A percentile compares a stretch with the other conserved stretches of the same genome.
Conservation (phyloP, 805 yeast genomes). For the Lachancea thermotolerans region DNA sequence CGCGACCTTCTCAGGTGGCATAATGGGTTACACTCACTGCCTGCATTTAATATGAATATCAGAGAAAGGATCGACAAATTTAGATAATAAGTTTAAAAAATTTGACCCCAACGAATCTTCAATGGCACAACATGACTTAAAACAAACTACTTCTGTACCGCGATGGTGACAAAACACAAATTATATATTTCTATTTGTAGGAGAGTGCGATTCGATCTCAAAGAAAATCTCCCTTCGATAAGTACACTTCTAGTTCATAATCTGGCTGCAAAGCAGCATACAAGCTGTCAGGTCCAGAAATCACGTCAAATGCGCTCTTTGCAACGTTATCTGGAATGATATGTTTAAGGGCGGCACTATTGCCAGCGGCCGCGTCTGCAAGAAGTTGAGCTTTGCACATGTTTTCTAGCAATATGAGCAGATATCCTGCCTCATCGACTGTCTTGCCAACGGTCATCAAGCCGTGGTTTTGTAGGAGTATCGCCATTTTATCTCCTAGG, state of each 20-base stretch:
- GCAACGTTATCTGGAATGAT: slow-evolving; percentile 58
- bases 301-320: slow-evolving; percentile 52
- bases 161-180: too few relatives aligned
- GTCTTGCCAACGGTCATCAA: slow-evolving; percentile 62
- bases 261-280: slow-evolving; percentile 74
- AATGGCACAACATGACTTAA: too few relatives aligned
- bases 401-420: slow-evolving; percentile 57
- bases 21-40: too few relatives aligned
- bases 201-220: not conserved
- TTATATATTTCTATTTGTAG: too few relatives aligned
- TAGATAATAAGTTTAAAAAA: too few relatives aligned
- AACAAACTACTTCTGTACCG: too few relatives aligned
- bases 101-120: too few relatives aligned
- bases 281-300: slow-evolving; percentile 59
- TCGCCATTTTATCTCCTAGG: slow-evolving; percentile 46
- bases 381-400: slow-evolving; percentile 59
- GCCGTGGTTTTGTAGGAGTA: slow-evolving; percentile 68
- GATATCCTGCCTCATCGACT: slow-evolving; percentile 68
- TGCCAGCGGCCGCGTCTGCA: slow-evolving; percentile 45
- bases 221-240: slow-evolving; percentile 25
- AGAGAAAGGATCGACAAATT: too few relatives aligned
- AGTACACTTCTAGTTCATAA: slow-evolving; percentile 41
- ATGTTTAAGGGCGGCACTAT: slow-evolving; percentile 33
- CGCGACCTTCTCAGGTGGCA: not conserved
- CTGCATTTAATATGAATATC: too few relatives aligned